phyloP scores from a whole-genome alignment of 1,139 yeast genomes.

The Kodamaea derodonti region DNA sequence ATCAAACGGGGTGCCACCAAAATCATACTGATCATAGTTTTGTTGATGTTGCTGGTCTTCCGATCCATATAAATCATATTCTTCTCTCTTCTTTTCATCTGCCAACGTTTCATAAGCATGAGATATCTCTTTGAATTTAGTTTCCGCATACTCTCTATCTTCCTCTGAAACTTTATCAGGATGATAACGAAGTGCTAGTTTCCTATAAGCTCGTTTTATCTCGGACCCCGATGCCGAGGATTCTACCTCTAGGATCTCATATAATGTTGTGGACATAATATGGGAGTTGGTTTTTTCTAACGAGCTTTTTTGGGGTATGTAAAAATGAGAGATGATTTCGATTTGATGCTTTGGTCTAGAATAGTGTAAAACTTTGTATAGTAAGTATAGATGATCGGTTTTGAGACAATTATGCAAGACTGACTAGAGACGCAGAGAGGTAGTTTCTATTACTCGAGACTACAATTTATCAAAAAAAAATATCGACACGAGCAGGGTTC shows the following conservation, averaged over 20 bases:
- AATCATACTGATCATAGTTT: conserved; percentile 13
- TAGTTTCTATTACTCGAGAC: too few species aligned
- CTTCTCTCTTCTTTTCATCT: conserved; percentile 55
- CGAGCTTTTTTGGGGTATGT: too few species aligned
- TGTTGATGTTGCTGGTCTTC: conserved; percentile 26
- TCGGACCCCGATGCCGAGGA: conserved; percentile 60
- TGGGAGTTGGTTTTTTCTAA: neutral
- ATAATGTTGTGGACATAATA: conserved; percentile 40
- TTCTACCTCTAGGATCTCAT: conserved; percentile 66
- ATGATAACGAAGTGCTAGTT: conserved; percentile 67
- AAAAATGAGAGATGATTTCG: too few species aligned
- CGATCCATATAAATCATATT: conserved; percentile 58
- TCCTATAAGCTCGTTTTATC: conserved; percentile 73
- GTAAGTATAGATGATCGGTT: neutral
- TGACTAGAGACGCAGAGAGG: too few species aligned
- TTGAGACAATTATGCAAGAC: too few species aligned
- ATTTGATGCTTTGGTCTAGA: too few species aligned
- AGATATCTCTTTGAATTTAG: conserved; percentile 68
- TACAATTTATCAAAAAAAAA: too few species aligned
- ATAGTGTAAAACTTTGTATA: neutral
- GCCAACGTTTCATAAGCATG: conserved; percentile 75
- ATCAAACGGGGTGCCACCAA: conserved; percentile 40
- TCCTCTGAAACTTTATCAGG: conserved; percentile 78
- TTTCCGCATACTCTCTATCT: conserved; percentile 63
- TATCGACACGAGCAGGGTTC: conserved; percentile 43